Evolutionary conservation across 441 rosid genomes (phyloP), one percentile per base, ranked within the genome.

Genomic region (Croton setiger): DNA sequence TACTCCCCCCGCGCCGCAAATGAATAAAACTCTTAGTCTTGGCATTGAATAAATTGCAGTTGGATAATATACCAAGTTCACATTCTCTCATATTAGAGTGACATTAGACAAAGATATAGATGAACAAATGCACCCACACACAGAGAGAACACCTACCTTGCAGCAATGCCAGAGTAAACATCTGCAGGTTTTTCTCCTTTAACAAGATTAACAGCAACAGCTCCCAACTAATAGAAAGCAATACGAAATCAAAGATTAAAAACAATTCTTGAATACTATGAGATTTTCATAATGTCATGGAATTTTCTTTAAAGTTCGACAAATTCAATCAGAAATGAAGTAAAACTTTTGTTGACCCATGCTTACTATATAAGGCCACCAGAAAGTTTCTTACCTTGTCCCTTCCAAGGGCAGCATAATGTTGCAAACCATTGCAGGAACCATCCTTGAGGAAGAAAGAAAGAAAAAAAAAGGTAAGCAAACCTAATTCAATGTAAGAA

Each of bases 371-470:
- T 44, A 27, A 27, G 61, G 23, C 47, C 69, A 52, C 60, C 18
- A 23, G n/a, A 64, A 71, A 66, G 44, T 4, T 36, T 58, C 60
- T 79, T 87, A 96, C 99, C 97, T 83, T 83, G 81, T 96, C 98
- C 77, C 98, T 91, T 73, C 99, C 98, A 67, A 93, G 84, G 43
- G 99, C 99, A 75, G 99, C 99, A 82, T 96, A 96, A 71, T 96
- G 99, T 80, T 96, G 99, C 73, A 96, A 83, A 66, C 99, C 99
- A 81, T 96, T 96, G 76, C 99, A 93, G 31, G 99, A 96, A 80
- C 99, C 99, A 85, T 96, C 99, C 99, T 93, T 67, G 69, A 68
- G 78, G 64, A 75, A 75, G 55, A 60, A 69, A 66, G 31, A 27
- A 27, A 27, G 31, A 2, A 27, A 61, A 66, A 39, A 63, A 75